Conservation (phyloP, 192 early-diverging fungal genomes). For the Backusella psychrophila region DNA sequence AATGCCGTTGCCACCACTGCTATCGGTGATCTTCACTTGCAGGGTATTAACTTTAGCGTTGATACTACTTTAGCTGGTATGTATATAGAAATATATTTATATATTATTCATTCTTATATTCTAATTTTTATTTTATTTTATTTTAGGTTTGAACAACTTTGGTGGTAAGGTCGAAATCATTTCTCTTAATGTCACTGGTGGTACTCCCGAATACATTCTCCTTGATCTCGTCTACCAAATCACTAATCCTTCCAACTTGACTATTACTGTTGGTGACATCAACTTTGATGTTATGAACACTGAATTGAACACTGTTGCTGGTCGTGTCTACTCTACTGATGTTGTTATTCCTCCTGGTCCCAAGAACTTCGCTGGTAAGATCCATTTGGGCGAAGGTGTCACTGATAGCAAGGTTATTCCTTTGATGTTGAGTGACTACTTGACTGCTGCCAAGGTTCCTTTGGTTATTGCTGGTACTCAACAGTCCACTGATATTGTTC, state of each 20-base stretch:
- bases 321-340: conserved; percentile 42
- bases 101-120: background rate
- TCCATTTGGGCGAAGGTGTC: conserved; percentile 35
- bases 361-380: conserved; percentile 38
- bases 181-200: background rate
- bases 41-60: conserved; percentile 39
- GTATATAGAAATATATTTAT: background rate
- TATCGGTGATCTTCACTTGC: conserved; percentile 40
- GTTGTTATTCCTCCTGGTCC: conserved; percentile 46
- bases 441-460: conserved; percentile 33
- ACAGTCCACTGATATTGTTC: conserved; percentile 39
- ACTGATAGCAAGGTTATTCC: conserved; percentile 28
- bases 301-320: conserved; percentile 31
- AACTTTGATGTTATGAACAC: conserved; percentile 39
- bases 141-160: conserved; percentile 31
- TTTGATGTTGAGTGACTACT: conserved; percentile 39
- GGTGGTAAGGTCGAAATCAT: conserved; percentile 35
- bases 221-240: background rate
- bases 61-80: conserved; percentile 34
- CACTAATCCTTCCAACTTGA: conserved; percentile 52
- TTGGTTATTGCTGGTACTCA: conserved; percentile 38
- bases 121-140: background rate
- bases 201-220: background rate
- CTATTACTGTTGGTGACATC: conserved; percentile 48
- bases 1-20: conserved; percentile 28